phyloP scores from a whole-genome alignment of 208 protist species.

The Wallacemonas collosoma region DNA sequence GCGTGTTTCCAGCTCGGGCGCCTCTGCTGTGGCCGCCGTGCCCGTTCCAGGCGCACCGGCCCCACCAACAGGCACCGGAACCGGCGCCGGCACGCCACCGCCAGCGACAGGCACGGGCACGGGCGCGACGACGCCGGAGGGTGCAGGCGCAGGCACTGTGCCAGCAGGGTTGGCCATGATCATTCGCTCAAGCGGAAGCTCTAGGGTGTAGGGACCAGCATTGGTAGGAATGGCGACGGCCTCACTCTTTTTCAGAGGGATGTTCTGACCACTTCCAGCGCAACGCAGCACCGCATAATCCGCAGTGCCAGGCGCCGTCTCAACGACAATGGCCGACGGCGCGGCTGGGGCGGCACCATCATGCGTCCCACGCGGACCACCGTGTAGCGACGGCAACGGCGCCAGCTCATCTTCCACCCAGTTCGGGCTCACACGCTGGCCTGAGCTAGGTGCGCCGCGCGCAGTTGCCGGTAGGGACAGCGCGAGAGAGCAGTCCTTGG shows the following conservation, averaged over 20 bases:
- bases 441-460: not conserved
- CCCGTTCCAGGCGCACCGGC: not conserved
- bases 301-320: slow-evolving; percentile 33
- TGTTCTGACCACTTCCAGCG: slow-evolving; percentile 46
- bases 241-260: slow-evolving; percentile 40
- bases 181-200: slow-evolving; percentile 34
- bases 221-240: slow-evolving; percentile 43
- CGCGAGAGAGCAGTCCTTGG: slow-evolving; percentile 60
- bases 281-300: slow-evolving; percentile 51
- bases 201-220: slow-evolving; percentile 62
- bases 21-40: not conserved
- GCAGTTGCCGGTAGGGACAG: slow-evolving; percentile 17
- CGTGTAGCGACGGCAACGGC: not conserved
- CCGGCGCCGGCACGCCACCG: not conserved
- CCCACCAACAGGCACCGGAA: slow-evolving; percentile 6
- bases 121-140: not conserved
- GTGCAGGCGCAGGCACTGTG: not conserved
- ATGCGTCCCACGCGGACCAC: not conserved
- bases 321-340: slow-evolving; percentile 43
- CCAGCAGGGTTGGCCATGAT: not conserved
- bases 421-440: not conserved
- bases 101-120: not conserved
- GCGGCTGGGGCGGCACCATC: not conserved
- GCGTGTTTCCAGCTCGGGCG: slow-evolving; percentile 61
- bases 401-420: slow-evolving; percentile 4